These are phyloP conservation scores for Fusarium devonianum DNA, from an alignment of 2,329 filamentous ascomycete species.

Conservation along the genomic window DNA sequence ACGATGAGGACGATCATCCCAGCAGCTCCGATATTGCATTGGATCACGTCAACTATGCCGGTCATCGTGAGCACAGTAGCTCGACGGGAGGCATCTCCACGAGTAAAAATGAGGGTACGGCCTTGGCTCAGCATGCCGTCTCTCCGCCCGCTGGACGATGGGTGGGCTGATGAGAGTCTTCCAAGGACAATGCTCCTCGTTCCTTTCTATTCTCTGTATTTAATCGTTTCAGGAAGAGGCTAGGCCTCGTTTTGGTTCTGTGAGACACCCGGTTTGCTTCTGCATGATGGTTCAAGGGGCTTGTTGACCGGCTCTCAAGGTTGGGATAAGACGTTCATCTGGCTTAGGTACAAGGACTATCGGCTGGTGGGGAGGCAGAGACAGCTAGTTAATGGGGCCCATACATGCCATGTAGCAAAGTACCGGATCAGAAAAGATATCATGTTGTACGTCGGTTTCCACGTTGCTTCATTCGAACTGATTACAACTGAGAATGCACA, in stretches of 20 bases:
- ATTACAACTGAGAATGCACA: neutral
- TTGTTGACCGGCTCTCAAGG: neutral
- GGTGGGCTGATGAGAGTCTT: slow-evolving; percentile 14
- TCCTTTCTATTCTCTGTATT: slow-evolving; percentile 19
- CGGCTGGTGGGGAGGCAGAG: neutral
- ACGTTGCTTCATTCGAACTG: neutral
- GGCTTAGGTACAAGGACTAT: neutral
- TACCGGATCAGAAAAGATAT: slow-evolving; percentile 17
- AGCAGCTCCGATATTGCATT: slow-evolving; percentile 19
- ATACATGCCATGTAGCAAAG: slow-evolving; percentile 27
- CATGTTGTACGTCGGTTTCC: neutral
- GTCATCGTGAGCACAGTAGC: slow-evolving; percentile 23
- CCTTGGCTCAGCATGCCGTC: slow-evolving; percentile 25
- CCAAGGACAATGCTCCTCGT: neutral
- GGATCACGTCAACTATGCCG: slow-evolving; percentile 13
- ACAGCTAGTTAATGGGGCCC: slow-evolving; percentile 7
- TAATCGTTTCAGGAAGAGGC: slow-evolving; percentile 9
- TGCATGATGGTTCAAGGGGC: slow-evolving; percentile 4
- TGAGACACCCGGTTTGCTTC: slow-evolving; percentile 13
- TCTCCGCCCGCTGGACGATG: slow-evolving; percentile 28
- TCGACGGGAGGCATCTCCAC: slow-evolving; percentile 30
- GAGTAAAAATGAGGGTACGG: slow-evolving; percentile 33
- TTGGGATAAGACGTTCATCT: neutral
- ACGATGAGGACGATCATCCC: slow-evolving; percentile 18
- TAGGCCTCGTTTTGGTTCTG: slow-evolving; percentile 23